A percentile compares a stretch with the other conserved stretches of the same genome.
phyloP scores from a whole-genome alignment of 495 filamentous ascomycete species.

The Penicillium crystallinum region DNA sequence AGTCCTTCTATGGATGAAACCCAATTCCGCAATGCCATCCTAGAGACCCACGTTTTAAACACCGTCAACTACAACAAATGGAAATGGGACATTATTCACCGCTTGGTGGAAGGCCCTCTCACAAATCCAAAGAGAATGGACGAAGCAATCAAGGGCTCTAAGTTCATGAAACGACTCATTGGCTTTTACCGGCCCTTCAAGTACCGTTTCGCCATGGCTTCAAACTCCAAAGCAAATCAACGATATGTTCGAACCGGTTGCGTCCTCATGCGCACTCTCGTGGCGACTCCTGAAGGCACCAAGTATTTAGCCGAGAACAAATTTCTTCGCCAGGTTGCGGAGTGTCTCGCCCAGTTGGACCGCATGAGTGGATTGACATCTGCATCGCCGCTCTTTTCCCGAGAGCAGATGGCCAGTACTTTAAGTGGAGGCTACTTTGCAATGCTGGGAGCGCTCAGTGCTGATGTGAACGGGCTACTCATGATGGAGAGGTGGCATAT shows the following conservation, averaged over 20 bases:
- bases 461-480: slow-evolving; percentile 70
- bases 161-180: slow-evolving; percentile 90
- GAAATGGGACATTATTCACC: slow-evolving; percentile 91
- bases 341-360: slow-evolving; percentile 92
- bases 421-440: slow-evolving; percentile 90
- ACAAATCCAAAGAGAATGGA: slow-evolving; percentile 88
- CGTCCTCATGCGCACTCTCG: slow-evolving; percentile 74
- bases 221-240: slow-evolving; percentile 86
- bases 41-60: slow-evolving; percentile 82
- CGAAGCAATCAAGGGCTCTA: slow-evolving; percentile 89
- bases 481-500: slow-evolving; percentile 97
- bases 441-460: slow-evolving; percentile 80
- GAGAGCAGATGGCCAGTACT: slow-evolving; percentile 73
- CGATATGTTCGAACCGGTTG: slow-evolving; percentile 89
- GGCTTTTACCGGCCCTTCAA: slow-evolving; percentile 97
- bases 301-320: slow-evolving; percentile 88
- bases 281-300: slow-evolving; percentile 78
- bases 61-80: slow-evolving; percentile 87
- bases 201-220: slow-evolving; percentile 80
- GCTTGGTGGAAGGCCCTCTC: slow-evolving; percentile 88
- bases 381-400: slow-evolving; percentile 79
- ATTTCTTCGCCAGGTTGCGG: slow-evolving; percentile 84
- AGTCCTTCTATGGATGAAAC: slow-evolving; percentile 78
- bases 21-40: slow-evolving; percentile 74
- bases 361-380: slow-evolving; percentile 88